Evolutionary conservation across 805 yeast species (phyloP).

Genomic region (Dipodascus geniculatus): DNA sequence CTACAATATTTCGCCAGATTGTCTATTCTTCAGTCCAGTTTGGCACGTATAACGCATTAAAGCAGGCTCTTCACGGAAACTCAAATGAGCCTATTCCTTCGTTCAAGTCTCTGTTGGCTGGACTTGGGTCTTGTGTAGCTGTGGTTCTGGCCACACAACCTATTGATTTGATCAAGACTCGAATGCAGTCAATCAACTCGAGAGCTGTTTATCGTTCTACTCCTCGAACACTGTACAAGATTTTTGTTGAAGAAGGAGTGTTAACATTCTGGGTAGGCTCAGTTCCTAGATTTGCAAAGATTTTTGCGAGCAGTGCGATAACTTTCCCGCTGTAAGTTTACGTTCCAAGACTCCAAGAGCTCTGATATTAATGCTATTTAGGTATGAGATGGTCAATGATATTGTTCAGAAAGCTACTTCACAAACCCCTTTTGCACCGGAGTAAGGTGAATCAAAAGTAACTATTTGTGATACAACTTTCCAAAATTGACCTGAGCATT

Average conservation of each 20-base stretch:
- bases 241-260: slow-evolving; percentile 32
- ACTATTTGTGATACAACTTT: too few species aligned
- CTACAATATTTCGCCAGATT: slow-evolving; percentile 74
- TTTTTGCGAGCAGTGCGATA: slow-evolving; percentile 59
- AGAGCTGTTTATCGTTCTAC: slow-evolving; percentile 25
- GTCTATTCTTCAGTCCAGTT: slow-evolving; percentile 74
- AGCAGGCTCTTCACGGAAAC: slow-evolving; percentile 37
- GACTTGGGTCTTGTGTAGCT: slow-evolving; percentile 55
- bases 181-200: slow-evolving; percentile 58
- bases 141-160: slow-evolving; percentile 81
- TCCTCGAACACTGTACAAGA: slow-evolving; percentile 24
- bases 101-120: slow-evolving; percentile 28
- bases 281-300: slow-evolving; percentile 54
- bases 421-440: background rate
- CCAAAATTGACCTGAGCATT: too few species aligned
- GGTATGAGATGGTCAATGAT: background rate
- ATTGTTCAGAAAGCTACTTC: background rate
- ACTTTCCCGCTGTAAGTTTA: slow-evolving; percentile 49
- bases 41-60: slow-evolving; percentile 66
- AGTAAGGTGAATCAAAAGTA: too few species aligned
- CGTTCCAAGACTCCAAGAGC: too few species aligned
- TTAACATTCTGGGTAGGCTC: slow-evolving; percentile 27
- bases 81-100: slow-evolving; percentile 22
- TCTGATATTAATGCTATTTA: too few species aligned
- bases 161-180: slow-evolving; percentile 72